phyloP scores from a whole-genome alignment of 2,329 filamentous ascomycete genomes.

The Penicillium brasilianum region DNA sequence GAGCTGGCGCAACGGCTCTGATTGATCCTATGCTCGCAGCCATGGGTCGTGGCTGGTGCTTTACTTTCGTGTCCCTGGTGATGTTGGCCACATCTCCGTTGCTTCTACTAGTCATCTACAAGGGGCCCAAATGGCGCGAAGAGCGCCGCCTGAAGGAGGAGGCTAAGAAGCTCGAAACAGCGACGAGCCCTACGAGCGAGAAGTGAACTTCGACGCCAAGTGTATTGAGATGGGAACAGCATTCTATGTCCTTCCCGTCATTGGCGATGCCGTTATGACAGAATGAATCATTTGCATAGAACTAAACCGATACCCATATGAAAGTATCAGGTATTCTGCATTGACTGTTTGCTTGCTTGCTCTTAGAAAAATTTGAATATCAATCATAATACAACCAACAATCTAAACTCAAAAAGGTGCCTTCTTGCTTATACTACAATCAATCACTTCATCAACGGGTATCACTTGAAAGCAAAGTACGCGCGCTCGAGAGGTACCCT shows the following conservation, averaged over 20 bases:
- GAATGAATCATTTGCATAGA: slow-evolving; percentile 1
- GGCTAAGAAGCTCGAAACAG: slow-evolving; percentile 19
- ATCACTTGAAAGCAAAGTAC: slow-evolving; percentile 61
- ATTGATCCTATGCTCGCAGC: slow-evolving; percentile 48
- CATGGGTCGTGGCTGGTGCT: slow-evolving; percentile 42
- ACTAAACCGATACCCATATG: slow-evolving; percentile 3
- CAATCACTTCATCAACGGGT: not conserved
- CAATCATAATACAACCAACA: slow-evolving; percentile 4
- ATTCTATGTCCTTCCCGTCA: not conserved
- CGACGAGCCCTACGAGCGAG: not conserved
- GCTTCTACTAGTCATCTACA: slow-evolving; percentile 46
- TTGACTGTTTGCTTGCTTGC: not conserved
- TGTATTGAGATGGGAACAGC: not conserved
- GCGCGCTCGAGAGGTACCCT: slow-evolving; percentile 71
- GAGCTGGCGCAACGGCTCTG: slow-evolving; percentile 50
- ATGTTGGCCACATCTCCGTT: slow-evolving; percentile 48
- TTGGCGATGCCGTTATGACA: slow-evolving; percentile 9
- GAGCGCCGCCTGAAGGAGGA: slow-evolving; percentile 41
- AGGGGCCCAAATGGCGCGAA: slow-evolving; percentile 52
- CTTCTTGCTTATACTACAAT: slow-evolving; percentile 3
- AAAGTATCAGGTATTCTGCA: not conserved
- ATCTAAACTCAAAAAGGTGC: not conserved
- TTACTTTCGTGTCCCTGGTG: slow-evolving; percentile 50
- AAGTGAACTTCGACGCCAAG: slow-evolving; percentile 5
- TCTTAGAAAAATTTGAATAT: slow-evolving; percentile 6